Evolutionary conservation across 345 rosid genomes (phyloP), one percentile per base, ranked within the genome.

Genomic region (Salix brachista): DNA sequence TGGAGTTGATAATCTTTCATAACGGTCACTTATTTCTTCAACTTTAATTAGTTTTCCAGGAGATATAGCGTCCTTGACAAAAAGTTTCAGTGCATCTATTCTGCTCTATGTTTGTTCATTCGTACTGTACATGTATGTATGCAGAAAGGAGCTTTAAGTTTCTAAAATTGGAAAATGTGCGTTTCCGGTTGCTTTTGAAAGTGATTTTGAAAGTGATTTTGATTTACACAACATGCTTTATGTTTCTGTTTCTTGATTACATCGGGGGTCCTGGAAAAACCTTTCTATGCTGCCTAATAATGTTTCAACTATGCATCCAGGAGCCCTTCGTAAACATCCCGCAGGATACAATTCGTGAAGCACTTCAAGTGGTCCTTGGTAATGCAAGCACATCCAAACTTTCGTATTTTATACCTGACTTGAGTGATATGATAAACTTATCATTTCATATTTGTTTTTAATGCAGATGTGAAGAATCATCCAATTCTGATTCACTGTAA

Each of bases 401-500:
- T 34, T 65, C 16, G 67, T 30, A 64, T 10, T 64, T 75, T 21
- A 75, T 66, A 30, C 78, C 54, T 26, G 34, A 34, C 41, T 68
- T 23, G 23, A 50, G 30, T 39, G 70, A 12, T 18, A n/a, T 69
- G 39, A n/a, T 69, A 50, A 23, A 28, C 39, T 17, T 50, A 79
- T 42, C 80, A 19, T 77, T 39, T 50, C 19, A 19, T 67, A 18
- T 4, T 23, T 72, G 23, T 64, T 52, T 75, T 30, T 65, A 36
- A 42, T 81, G 80, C 81, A 95, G 99, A 95, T 86, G 91, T 82
- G 75, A 91, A 86, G 87, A 95, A 93, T 78, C 99, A 91, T 81
- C 99, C 99, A 2, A 81, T 95, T 84, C 70, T 95, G 78, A 91
- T 95, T 79, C 99, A 95, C 72, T 95, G 97, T 77, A 95, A 95